A percentile compares a stretch with the other conserved stretches of the same genome.
Conservation (phyloP, 1,284 basidiomycete genomes). For the Apiotrichum domesticum region DNA sequence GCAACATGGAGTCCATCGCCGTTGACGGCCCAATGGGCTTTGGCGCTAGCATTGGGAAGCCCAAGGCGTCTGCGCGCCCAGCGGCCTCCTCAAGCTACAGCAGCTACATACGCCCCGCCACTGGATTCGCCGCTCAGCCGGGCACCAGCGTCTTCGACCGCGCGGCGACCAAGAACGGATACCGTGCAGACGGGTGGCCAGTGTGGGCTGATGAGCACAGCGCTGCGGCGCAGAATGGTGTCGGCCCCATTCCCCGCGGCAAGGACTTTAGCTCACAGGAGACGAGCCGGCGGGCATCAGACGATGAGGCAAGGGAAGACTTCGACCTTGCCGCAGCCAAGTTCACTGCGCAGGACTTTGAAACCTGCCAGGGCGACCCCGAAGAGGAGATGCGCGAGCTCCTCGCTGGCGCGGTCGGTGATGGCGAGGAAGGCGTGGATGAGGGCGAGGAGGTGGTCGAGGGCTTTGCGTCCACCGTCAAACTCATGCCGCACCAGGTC, state of each 20-base stretch:
- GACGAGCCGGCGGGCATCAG: not conserved
- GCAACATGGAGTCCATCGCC: not conserved
- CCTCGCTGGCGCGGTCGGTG: slow-evolving; percentile 47
- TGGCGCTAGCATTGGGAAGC: slow-evolving; percentile 11
- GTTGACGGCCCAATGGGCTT: not conserved
- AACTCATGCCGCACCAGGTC: slow-evolving; percentile 78
- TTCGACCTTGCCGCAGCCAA: slow-evolving; percentile 36
- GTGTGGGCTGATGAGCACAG: slow-evolving; percentile 14
- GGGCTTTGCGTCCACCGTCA: slow-evolving; percentile 64
- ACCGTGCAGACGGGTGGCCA: slow-evolving; percentile 22
- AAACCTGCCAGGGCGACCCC: slow-evolving; percentile 46
- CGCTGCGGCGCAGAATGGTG: not conserved
- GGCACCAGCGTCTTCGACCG: slow-evolving; percentile 7
- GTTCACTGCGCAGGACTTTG: slow-evolving; percentile 33
- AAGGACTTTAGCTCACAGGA: not conserved
- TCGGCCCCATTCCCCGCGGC: not conserved
- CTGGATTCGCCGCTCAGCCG: slow-evolving; percentile 15
- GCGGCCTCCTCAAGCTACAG: not conserved
- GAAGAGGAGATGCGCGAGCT: slow-evolving; percentile 53
- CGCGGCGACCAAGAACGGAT: slow-evolving; percentile 6
- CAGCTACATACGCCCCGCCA: slow-evolving; percentile 37
- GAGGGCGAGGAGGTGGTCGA: slow-evolving; percentile 59
- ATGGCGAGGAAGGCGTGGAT: slow-evolving; percentile 45
- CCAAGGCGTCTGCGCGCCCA: not conserved
- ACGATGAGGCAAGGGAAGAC: slow-evolving; percentile 27